phyloP scores from a whole-genome alignment of 192 early-diverging fungal genomes.

The Coemansia reversa region DNA sequence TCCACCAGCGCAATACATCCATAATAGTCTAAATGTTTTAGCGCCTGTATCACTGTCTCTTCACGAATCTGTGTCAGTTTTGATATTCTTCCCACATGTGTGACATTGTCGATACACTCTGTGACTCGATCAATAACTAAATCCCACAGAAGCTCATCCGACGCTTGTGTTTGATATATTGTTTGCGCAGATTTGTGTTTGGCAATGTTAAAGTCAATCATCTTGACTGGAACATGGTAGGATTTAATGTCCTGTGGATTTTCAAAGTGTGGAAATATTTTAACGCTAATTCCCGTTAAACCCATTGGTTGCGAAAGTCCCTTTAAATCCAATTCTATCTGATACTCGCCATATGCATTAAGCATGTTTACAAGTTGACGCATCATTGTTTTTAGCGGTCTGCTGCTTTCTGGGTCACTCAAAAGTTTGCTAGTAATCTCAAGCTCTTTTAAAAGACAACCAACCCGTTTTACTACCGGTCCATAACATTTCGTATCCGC shows the following conservation, averaged over 20 bases:
- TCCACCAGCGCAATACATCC: constrained; percentile 89
- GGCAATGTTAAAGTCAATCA: constrained; percentile 41
- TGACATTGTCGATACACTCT: constrained; percentile 79
- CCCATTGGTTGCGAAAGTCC: constrained; percentile 39
- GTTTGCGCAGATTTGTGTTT: constrained; percentile 32
- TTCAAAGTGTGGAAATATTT: constrained; percentile 50
- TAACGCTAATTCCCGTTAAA: constrained; percentile 42
- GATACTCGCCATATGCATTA: constrained; percentile 48
- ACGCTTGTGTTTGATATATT: constrained; percentile 63
- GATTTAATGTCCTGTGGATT: constrained; percentile 22
- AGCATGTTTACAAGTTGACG: constrained; percentile 46
- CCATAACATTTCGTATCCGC: constrained; percentile 82
- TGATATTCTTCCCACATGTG: constrained; percentile 79
- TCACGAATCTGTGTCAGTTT: constrained; percentile 75
- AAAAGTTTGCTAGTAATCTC: constrained; percentile 61
- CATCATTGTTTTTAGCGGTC: constrained; percentile 40
- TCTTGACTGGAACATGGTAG: constrained; percentile 44
- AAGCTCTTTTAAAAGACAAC: constrained; percentile 72
- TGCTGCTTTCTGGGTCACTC: constrained; percentile 33
- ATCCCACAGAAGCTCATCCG: constrained; percentile 87
- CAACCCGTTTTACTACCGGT: constrained; percentile 85
- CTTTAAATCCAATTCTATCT: constrained; percentile 47
- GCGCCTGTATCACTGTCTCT: constrained; percentile 71
- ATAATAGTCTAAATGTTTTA: constrained; percentile 91
- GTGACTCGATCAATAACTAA: constrained; percentile 80